Conservation (phyloP, 371 early-diverging fungal genomes). For the Mucor mucedo region DNA sequence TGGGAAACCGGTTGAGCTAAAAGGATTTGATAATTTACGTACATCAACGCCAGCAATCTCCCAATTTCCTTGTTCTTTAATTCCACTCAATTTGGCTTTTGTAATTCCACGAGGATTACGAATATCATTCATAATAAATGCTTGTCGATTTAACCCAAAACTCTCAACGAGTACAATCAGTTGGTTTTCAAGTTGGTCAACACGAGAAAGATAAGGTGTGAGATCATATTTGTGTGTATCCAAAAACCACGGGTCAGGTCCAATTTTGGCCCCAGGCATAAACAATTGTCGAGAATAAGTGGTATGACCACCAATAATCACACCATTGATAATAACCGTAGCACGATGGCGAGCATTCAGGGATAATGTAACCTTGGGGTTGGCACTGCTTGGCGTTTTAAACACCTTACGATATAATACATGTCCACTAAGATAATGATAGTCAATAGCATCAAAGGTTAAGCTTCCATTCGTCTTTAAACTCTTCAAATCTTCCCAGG, state of each 20-base stretch:
- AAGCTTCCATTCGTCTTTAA: constrained; percentile 16
- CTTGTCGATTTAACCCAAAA: constrained; percentile 77
- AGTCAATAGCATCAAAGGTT: constrained; percentile 58
- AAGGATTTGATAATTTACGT: constrained; percentile 55
- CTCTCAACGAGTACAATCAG: constrained; percentile 77
- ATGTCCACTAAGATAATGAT: constrained; percentile 71
- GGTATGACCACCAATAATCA: constrained; percentile 77
- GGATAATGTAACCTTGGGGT: constrained; percentile 46
- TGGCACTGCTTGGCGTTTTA: constrained; percentile 18
- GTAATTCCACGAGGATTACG: constrained; percentile 80
- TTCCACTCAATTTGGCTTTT: constrained; percentile 58
- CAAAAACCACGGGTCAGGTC: constrained; percentile 70
- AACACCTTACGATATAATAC: constrained; percentile 59
- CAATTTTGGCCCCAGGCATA: constrained; percentile 71
- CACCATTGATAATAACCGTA: constrained; percentile 72
- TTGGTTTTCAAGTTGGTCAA: constrained; percentile 53
- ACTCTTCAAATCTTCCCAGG: constrained; percentile 50
- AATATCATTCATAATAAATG: constrained; percentile 78
- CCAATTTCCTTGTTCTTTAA: constrained; percentile 51
- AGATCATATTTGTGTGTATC: constrained; percentile 59
- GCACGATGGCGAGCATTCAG: constrained; percentile 76
- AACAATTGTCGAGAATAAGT: constrained; percentile 72
- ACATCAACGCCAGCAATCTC: constrained; percentile 84
- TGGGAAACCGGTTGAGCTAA: constrained; percentile 75
- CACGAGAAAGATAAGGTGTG: constrained; percentile 30